phyloP scores from a whole-genome alignment of 2,329 filamentous ascomycete genomes.

The Epichloe amarillans region DNA sequence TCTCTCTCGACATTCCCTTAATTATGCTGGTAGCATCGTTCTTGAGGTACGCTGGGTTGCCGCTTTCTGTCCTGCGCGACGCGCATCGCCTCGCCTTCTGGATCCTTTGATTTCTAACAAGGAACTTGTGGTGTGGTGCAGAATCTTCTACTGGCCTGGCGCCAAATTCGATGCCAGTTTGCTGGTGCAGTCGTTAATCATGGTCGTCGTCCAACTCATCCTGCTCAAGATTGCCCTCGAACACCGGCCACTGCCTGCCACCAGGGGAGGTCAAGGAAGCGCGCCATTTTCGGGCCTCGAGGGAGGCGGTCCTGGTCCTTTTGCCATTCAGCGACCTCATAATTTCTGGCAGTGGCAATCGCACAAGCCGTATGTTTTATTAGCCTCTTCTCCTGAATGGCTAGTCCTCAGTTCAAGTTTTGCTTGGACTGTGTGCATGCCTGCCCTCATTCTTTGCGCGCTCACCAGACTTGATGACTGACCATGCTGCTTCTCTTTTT shows the following conservation, averaged over 20 bases:
- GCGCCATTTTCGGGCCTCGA: conserved; percentile 46
- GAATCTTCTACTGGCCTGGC: conserved; percentile 58
- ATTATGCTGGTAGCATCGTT: conserved; percentile 61
- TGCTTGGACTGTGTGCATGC: too few species aligned
- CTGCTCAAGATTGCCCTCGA: conserved; percentile 57
- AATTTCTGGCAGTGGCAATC: conserved; percentile 76
- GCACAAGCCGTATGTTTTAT: conserved; percentile 41
- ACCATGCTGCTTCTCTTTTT: neutral
- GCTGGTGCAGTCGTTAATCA: conserved; percentile 51
- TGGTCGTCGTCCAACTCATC: conserved; percentile 49
- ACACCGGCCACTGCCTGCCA: conserved; percentile 45
- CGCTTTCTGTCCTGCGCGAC: neutral
- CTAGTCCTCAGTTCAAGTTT: too few species aligned
- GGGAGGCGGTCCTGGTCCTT: conserved; percentile 23
- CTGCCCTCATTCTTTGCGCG: too few species aligned
- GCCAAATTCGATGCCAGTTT: conserved; percentile 50
- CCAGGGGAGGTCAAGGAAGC: conserved; percentile 46
- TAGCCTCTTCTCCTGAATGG: neutral
- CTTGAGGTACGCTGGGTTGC: conserved; percentile 34
- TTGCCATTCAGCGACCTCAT: conserved; percentile 45
- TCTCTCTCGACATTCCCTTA: conserved; percentile 57
- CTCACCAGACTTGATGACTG: too few species aligned
- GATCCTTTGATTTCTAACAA: too few species aligned
- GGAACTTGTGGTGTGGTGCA: conserved; percentile 15
- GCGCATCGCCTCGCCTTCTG: neutral